Evolutionary conservation across 306 rosid species (phyloP).

Genomic region (Rosa lucieae): DNA sequence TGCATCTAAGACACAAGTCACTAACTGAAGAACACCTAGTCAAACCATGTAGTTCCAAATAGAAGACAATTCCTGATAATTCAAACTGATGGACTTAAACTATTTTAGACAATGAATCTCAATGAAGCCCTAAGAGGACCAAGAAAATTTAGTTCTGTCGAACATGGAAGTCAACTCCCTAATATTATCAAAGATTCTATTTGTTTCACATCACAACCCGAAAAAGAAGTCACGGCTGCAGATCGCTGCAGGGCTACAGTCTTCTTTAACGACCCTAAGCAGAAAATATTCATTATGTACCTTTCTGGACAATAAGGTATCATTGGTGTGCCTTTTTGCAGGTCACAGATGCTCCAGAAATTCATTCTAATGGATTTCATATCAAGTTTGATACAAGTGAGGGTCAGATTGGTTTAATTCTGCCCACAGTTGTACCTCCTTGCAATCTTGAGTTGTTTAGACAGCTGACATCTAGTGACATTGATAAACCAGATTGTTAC

Average conservation of each 20-base stretch:
- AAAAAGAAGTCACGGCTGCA: neutral
- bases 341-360: slow-evolving; percentile 97
- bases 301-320: slow-evolving; percentile 10
- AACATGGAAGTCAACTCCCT: neutral
- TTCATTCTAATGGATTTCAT: slow-evolving; percentile 97
- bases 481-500: slow-evolving; percentile 41
- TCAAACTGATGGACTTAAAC: neutral
- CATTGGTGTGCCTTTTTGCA: slow-evolving; percentile 42
- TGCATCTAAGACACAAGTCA: neutral
- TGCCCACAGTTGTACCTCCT: slow-evolving; percentile 81
- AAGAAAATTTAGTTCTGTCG: too few species aligned
- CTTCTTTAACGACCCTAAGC: neutral
- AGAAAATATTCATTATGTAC: neutral
- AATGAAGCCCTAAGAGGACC: neutral
- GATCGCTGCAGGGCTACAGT: neutral
- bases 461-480: slow-evolving; percentile 54
- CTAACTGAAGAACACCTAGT: neutral
- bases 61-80: neutral
- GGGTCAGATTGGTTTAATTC: slow-evolving; percentile 95
- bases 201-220: neutral
- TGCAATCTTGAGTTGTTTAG: slow-evolving; percentile 54
- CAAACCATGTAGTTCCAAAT: neutral
- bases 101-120: neutral
- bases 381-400: slow-evolving; percentile 91
- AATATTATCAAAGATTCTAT: neutral